Evolutionary conservation across 768 basidiomycete species (phyloP), one percentile per base, ranked within the genome.

Genomic region (Panaeolus cyanescens): DNA sequence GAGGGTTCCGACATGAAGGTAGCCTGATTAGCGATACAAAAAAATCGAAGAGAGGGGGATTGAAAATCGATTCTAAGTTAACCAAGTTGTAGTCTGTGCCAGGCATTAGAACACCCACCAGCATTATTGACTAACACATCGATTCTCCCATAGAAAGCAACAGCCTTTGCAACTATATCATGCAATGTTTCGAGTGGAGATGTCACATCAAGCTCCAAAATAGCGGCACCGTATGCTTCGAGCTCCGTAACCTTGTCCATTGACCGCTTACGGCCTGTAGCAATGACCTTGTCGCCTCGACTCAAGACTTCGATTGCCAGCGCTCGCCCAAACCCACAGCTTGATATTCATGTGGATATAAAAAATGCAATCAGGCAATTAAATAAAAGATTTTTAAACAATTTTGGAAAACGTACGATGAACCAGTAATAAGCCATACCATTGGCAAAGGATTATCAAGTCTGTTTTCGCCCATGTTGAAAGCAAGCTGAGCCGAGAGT

Each of bases 51-150:
- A n/a, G 2, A 33, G 28, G 13, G 28, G 25, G 20, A 32, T 33
- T 3, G 54, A n/a, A n/a, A n/a, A n/a, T n/a, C n/a, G n/a, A n/a
- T n/a, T n/a, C n/a, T n/a, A n/a, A n/a, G n/a, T n/a, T n/a, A n/a
- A n/a, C n/a, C 36, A 39, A n/a, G 10, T n/a, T 39, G 36, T 10
- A 39, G 12, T 39, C 36, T 10, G 10, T n/a, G n/a, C 36, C 36
- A 36, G 20, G 13, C 31, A 30, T 28, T n/a, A n/a, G 30, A 28
- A 2, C 54, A 42, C 17, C 9, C 30, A 59, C 79, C 80, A 7
- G 81, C 81, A 61, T 81, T 82, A 58, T 82, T 82, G 13, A 84
- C 77, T 0, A 83, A 61, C 0, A 82, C 80, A 59, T 83, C 81
- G 22, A 83, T 63, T 33, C 71, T 70, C 0, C 80, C 80, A 63